These are phyloP conservation scores for Dothideomycetes sp. DNA, from an alignment of 2,329 filamentous ascomycete species.

Conservation along the genomic window DNA sequence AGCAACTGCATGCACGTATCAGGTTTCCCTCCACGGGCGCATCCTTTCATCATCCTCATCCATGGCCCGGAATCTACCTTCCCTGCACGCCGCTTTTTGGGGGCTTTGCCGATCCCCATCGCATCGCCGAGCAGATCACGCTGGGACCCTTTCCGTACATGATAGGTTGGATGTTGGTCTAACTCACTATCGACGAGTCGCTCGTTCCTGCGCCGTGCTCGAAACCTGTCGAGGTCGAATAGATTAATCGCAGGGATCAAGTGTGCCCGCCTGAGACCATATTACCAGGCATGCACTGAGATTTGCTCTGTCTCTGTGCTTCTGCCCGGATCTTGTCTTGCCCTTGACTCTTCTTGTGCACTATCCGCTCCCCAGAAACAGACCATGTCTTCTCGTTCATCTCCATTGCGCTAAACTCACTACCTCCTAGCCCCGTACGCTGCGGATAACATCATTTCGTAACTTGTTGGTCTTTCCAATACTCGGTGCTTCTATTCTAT, in stretches of 20 bases:
- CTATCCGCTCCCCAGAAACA: constrained; percentile 12
- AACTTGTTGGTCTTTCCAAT: constrained; percentile 12
- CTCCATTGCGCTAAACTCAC: constrained; percentile 12
- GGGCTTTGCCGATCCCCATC: constrained; percentile 14
- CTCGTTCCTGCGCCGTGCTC: constrained; percentile 13
- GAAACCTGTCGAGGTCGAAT: constrained; percentile 15
- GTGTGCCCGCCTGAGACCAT: constrained; percentile 14
- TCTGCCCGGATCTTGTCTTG: constrained; percentile 13
- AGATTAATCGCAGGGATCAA: constrained; percentile 16
- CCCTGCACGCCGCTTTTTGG: constrained; percentile 14
- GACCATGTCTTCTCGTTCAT: constrained; percentile 8
- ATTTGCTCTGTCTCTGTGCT: constrained; percentile 15
- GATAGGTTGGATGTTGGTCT: too few relatives aligned
- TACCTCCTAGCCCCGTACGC: constrained; percentile 13
- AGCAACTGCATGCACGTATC: constrained; percentile 10
- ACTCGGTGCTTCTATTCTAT: constrained; percentile 1
- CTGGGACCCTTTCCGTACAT: constrained; percentile 10
- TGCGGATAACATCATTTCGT: constrained; percentile 14
- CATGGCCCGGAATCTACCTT: constrained; percentile 8
- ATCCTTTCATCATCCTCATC: constrained; percentile 11
- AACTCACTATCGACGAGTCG: too few relatives aligned
- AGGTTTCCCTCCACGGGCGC: constrained; percentile 8
- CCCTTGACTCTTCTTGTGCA: constrained; percentile 7
- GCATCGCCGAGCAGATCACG: constrained; percentile 17
- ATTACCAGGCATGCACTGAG: constrained; percentile 16